Percentiles rank a stretch among this genome's conserved stretches.
Evolutionary conservation across 2,329 filamentous ascomycete species (phyloP).

Genomic region (Xylaria sp.): DNA sequence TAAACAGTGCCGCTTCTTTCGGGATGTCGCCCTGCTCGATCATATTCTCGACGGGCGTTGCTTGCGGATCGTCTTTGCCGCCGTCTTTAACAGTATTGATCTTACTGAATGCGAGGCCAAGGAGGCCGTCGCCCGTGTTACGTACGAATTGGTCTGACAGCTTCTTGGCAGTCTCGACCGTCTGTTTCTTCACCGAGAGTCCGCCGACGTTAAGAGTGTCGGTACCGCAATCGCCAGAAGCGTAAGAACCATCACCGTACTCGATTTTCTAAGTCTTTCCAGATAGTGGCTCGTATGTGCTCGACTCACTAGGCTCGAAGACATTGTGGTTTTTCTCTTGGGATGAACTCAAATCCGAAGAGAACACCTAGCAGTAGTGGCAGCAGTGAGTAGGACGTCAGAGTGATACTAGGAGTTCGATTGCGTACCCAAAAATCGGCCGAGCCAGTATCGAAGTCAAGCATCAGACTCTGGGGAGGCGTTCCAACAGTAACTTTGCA

Average conservation of each 20-base stretch:
- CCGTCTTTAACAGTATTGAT: constrained; percentile 64
- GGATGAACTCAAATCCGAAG: constrained; percentile 51
- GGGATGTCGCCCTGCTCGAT: constrained; percentile 56
- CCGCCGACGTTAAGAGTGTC: constrained; percentile 68
- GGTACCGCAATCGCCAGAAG: constrained; percentile 67
- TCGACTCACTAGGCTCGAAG: constrained; percentile 66
- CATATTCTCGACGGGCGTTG: constrained; percentile 73
- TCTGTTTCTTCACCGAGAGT: constrained; percentile 64
- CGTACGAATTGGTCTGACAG: constrained; percentile 63
- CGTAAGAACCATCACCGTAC: constrained; percentile 72
- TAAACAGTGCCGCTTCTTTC: constrained; percentile 63
- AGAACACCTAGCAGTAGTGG: constrained; percentile 54
- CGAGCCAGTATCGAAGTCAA: constrained; percentile 75
- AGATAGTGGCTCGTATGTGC: constrained; percentile 57
- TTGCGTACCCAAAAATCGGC: constrained; percentile 70
- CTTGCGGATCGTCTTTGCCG: constrained; percentile 53
- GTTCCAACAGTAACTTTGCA: constrained; percentile 69
- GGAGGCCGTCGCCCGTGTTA: constrained; percentile 65
- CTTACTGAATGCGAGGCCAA: constrained; percentile 68
- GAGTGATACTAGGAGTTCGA: neutral
- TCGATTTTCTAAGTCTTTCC: constrained; percentile 66
- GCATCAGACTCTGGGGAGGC: constrained; percentile 63
- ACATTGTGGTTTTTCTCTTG: constrained; percentile 54
- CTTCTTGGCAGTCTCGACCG: constrained; percentile 66
- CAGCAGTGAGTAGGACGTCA: neutral